Conservation (phyloP, 768 basidiomycete species). For the Rhizopogon vulgaris region DNA sequence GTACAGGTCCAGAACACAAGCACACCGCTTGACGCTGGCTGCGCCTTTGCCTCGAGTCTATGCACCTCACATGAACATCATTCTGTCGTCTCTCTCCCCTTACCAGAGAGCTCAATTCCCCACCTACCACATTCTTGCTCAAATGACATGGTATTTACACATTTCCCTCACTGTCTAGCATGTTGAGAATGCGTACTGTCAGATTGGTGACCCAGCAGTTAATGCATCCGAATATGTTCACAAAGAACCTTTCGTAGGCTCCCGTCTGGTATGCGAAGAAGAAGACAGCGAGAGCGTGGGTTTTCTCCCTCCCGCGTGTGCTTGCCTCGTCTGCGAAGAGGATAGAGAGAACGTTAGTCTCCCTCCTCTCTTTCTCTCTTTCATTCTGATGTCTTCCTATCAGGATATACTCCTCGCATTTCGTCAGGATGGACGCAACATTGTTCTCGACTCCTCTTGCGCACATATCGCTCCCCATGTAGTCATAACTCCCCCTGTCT, state of each 20-base stretch:
- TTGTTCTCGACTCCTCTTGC: slow-evolving; percentile 38
- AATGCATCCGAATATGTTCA: background rate
- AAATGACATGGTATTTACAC: slow-evolving; percentile 5
- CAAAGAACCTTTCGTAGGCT: background rate
- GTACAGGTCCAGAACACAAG: background rate
- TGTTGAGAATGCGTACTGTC: background rate
- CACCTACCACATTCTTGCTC: background rate
- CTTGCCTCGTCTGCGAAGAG: slow-evolving; percentile 1
- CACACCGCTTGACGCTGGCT: background rate
- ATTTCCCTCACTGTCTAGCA: background rate
- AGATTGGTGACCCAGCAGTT: background rate
- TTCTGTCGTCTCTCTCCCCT: background rate
- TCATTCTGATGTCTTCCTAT: background rate
- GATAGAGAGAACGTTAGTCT: slow-evolving; percentile 4
- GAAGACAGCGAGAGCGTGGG: background rate
- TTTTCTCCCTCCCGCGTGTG: background rate
- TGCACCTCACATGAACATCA: background rate
- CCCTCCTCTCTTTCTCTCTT: background rate
- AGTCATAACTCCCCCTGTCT: slow-evolving; percentile 43
- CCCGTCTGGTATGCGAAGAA: background rate
- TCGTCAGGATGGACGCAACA: slow-evolving; percentile 20
- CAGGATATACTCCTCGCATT: slow-evolving; percentile 14
- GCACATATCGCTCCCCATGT: slow-evolving; percentile 43
- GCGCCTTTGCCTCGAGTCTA: slow-evolving; percentile 3
- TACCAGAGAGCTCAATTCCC: background rate